Evolutionary conservation across 2,329 filamentous ascomycete species (phyloP).

Genomic region (Apiospora koreana): DNA sequence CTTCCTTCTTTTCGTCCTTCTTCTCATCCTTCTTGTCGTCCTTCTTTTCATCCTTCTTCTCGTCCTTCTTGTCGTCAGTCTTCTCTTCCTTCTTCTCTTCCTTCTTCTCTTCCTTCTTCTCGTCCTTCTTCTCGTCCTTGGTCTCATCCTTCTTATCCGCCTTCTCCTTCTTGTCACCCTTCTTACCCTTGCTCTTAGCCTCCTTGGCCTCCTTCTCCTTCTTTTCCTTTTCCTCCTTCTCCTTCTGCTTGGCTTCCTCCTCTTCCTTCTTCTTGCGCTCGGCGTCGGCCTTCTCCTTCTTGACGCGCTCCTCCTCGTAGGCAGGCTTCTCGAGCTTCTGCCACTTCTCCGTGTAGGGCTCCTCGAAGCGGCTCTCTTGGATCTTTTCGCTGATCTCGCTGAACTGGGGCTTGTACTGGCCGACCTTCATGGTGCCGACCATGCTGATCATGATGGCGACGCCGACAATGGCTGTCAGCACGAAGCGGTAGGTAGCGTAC

Average conservation of each 20-base stretch:
- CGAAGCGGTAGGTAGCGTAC: constrained; percentile 90
- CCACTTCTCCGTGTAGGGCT: constrained; percentile 46
- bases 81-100: constrained; percentile 39
- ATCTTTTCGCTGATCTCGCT: constrained; percentile 42
- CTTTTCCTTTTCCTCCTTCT: constrained; percentile 19
- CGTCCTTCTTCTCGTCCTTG: not conserved
- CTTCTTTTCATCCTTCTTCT: constrained; percentile 33
- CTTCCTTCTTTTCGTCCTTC: constrained; percentile 19
- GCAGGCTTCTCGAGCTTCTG: constrained; percentile 37
- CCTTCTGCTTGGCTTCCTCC: constrained; percentile 24
- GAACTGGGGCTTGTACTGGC: constrained; percentile 36
- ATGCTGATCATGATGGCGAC: constrained; percentile 77
- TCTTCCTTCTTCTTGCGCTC: constrained; percentile 34
- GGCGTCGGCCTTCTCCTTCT: constrained; percentile 36
- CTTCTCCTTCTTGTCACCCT: constrained; percentile 23
- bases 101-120: constrained; percentile 43
- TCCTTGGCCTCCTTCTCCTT: constrained; percentile 33
- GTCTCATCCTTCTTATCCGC: constrained; percentile 23
- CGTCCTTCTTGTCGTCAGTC: constrained; percentile 33
- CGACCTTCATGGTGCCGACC: constrained; percentile 79
- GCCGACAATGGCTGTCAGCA: constrained; percentile 88
- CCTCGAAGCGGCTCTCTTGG: constrained; percentile 32
- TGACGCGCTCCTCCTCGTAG: constrained; percentile 38
- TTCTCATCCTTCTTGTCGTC: constrained; percentile 18
- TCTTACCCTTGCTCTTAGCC: constrained; percentile 27